phyloP scores from a whole-genome alignment of 2,329 filamentous ascomycete species.

The Paecilomyces formosus region DNA sequence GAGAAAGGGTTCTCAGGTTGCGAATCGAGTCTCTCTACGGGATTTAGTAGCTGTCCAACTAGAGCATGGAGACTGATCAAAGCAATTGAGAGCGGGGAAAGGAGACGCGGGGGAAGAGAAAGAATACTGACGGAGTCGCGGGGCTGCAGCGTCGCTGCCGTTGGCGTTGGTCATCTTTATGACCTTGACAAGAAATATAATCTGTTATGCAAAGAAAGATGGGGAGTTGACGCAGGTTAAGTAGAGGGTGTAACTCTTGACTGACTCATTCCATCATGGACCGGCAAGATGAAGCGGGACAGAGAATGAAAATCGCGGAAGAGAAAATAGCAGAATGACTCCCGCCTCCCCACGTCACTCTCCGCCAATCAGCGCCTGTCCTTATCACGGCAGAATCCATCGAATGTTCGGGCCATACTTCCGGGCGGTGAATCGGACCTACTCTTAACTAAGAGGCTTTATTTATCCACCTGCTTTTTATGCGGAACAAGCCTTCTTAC shows the following conservation, averaged over 20 bases:
- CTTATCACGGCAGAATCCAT: not conserved
- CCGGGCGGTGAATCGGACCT: not conserved
- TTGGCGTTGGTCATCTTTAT: slow-evolving; percentile 1
- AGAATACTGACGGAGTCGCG: slow-evolving; percentile 32
- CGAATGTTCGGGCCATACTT: not conserved
- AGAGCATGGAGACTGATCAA: not conserved
- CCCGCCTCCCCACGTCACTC: not conserved
- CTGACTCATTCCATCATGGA: not conserved
- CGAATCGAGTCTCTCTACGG: slow-evolving; percentile 46
- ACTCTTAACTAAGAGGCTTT: no score
- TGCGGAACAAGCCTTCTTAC: no score
- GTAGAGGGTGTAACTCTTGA: not conserved
- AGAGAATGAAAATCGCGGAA: not conserved
- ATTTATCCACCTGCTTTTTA: no score
- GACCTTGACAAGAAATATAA: not conserved
- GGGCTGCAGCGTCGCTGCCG: slow-evolving; percentile 7
- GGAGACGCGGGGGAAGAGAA: slow-evolving; percentile 6
- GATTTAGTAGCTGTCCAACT: slow-evolving; percentile 44
- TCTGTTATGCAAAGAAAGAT: not conserved
- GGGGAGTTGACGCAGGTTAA: not conserved
- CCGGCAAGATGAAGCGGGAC: not conserved
- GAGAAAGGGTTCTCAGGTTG: slow-evolving; percentile 92
- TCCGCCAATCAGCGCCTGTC: not conserved
- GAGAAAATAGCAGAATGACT: not conserved
- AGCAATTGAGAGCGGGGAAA: not conserved